phyloP scores from a whole-genome alignment of 805 yeast species.

The Yarrowia divulgata region DNA sequence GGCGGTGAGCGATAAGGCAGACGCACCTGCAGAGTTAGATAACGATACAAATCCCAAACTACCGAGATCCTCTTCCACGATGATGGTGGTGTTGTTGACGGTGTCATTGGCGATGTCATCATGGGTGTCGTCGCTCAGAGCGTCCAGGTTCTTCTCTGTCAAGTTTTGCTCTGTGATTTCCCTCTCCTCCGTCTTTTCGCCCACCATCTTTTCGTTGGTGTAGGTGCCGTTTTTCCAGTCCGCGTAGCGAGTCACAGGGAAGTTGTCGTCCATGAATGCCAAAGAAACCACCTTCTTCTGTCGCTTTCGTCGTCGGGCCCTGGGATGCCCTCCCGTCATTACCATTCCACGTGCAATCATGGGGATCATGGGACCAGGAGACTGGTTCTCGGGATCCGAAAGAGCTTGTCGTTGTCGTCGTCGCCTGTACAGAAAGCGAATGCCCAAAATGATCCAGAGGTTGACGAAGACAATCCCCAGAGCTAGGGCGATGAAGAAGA shows the following conservation, averaged over 20 bases:
- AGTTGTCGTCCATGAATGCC: constrained; percentile 47
- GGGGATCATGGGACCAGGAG: constrained; percentile 41
- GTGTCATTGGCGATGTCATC: not conserved
- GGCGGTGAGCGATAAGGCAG: constrained; percentile 24
- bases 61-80: constrained; percentile 15
- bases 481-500: constrained; percentile 51
- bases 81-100: constrained; percentile 4
- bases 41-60: constrained; percentile 15
- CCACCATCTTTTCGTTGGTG: constrained; percentile 26
- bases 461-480: constrained; percentile 51
- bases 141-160: not conserved
- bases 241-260: constrained; percentile 49
- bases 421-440: constrained; percentile 48
- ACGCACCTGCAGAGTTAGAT: constrained; percentile 32
- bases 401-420: constrained; percentile 44
- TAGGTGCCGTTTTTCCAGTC: constrained; percentile 44
- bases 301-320: constrained; percentile 44
- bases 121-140: constrained; percentile 5
- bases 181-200: constrained; percentile 3
- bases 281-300: constrained; percentile 44
- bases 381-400: constrained; percentile 36
- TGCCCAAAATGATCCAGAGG: constrained; percentile 50
- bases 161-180: not conserved
- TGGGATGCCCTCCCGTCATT: constrained; percentile 13
- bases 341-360: constrained; percentile 41